A percentile compares a stretch with the other conserved stretches of the same genome.
These are phyloP conservation scores for Dactylonectria macrodidyma DNA, from an alignment of 2,329 filamentous ascomycete species.

Conservation along the genomic window DNA sequence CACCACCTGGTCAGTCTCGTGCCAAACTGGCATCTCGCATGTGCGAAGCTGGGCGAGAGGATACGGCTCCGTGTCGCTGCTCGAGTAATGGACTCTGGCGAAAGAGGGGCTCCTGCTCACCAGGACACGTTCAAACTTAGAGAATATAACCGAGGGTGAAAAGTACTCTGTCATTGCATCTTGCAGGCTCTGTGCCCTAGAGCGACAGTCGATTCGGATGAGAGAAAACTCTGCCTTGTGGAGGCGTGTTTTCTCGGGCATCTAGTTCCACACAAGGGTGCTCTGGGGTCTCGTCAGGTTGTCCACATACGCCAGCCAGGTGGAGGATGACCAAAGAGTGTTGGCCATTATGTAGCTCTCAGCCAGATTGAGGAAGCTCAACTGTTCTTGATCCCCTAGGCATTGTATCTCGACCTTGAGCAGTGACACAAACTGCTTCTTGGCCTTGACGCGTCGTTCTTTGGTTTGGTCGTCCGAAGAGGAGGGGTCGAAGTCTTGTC, in stretches of 20 bases:
- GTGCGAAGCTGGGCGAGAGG: not conserved
- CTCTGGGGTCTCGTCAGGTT: too few species aligned
- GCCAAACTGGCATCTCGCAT: not conserved
- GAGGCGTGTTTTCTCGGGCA: too few species aligned
- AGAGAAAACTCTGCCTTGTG: too few species aligned
- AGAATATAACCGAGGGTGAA: too few species aligned
- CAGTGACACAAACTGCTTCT: not conserved
- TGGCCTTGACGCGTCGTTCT: not conserved
- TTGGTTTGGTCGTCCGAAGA: not conserved
- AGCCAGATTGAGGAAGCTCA: not conserved
- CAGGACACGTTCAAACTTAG: too few species aligned
- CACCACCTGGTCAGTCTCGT: not conserved
- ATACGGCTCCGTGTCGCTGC: not conserved
- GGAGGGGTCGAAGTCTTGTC: not conserved
- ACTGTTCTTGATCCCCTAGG: accelerated
- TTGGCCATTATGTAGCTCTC: not conserved
- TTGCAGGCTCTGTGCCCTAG: not conserved
- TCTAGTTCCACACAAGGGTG: too few species aligned
- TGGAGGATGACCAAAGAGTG: not conserved
- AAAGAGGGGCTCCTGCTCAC: not conserved
- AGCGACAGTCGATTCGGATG: not conserved
- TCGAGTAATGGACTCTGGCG: not conserved
- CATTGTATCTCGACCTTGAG: not conserved
- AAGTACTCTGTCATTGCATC: too few species aligned
- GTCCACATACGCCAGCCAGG: not conserved